Conservation (phyloP, 2,329 filamentous ascomycete species). For the Scolecobasidium constrictum region DNA sequence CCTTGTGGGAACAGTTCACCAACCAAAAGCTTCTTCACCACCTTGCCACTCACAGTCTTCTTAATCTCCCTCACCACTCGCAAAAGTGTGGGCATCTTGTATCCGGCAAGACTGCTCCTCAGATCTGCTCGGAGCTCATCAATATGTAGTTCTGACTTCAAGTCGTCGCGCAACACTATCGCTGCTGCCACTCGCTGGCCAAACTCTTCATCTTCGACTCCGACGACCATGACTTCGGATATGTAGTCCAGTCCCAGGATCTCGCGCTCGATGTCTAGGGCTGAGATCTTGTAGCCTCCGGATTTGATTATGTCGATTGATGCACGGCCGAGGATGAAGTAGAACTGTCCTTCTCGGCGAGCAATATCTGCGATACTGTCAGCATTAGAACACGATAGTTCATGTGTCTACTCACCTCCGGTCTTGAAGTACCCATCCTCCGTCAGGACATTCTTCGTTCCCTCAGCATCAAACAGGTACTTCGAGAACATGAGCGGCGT, state of each 20-base stretch:
- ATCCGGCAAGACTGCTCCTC: constrained; percentile 31
- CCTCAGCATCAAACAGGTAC: constrained; percentile 28
- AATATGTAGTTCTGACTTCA: constrained; percentile 20
- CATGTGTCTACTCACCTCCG: constrained; percentile 23
- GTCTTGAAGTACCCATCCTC: constrained; percentile 39
- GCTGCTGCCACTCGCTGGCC: constrained; percentile 44
- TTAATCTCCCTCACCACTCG: constrained; percentile 34
- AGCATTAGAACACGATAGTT: not conserved
- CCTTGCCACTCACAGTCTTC: constrained; percentile 38
- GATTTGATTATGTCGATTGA: constrained; percentile 45
- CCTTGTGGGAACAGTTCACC: constrained; percentile 25
- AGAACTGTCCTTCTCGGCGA: constrained; percentile 31
- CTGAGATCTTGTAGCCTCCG: constrained; percentile 45
- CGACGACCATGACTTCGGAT: constrained; percentile 42
- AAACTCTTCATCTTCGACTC: constrained; percentile 42
- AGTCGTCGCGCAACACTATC: constrained; percentile 26
- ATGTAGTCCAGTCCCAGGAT: constrained; percentile 37
- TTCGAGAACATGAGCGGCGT: constrained; percentile 30
- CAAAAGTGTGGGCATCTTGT: constrained; percentile 39
- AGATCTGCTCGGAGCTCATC: constrained; percentile 32
- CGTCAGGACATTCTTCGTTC: constrained; percentile 34
- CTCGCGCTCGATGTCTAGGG: constrained; percentile 43
- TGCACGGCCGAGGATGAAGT: constrained; percentile 42
- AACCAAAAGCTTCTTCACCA: constrained; percentile 36
- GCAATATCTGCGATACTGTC: constrained; percentile 12